These are phyloP conservation scores for Talaromyces islandicus DNA, from an alignment of 2,329 filamentous ascomycete genomes.

Conservation along the genomic window DNA sequence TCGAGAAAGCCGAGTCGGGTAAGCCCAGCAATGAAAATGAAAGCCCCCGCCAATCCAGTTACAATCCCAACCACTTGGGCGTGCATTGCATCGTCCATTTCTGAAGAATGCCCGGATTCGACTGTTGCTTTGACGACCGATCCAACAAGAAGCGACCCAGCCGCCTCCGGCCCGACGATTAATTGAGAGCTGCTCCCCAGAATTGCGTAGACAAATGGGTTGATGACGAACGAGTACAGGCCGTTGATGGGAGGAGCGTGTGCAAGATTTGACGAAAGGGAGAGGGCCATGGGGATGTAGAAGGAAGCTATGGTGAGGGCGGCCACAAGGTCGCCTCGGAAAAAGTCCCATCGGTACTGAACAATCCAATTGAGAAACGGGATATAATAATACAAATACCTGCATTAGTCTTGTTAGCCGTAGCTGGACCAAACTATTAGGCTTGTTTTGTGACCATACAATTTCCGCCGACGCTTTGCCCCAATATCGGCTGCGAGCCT, in stretches of 20 bases:
- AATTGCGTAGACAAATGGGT: conserved; percentile 83
- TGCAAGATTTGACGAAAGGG: conserved; percentile 83
- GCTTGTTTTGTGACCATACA: conserved; percentile 48
- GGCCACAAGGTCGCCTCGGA: conserved; percentile 80
- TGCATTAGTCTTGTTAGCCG: conserved; percentile 26
- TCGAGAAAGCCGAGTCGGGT: conserved; percentile 87
- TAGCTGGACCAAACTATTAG: not conserved
- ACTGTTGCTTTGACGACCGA: conserved; percentile 76
- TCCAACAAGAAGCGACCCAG: conserved; percentile 83
- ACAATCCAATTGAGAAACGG: conserved; percentile 85
- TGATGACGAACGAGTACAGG: conserved; percentile 89
- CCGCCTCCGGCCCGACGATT: conserved; percentile 90
- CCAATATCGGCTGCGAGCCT: conserved; percentile 67
- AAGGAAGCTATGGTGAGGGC: conserved; percentile 97
- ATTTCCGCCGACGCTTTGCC: conserved; percentile 64
- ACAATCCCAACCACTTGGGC: conserved; percentile 82
- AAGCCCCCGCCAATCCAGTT: conserved; percentile 78
- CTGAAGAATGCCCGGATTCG: conserved; percentile 57
- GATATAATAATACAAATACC: conserved; percentile 89
- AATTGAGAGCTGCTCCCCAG: conserved; percentile 89
- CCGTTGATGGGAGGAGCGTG: conserved; percentile 92
- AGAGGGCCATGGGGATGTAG: conserved; percentile 95
- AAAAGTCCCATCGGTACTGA: conserved; percentile 75
- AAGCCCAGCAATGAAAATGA: conserved; percentile 81
- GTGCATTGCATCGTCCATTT: conserved; percentile 65